phyloP scores from a whole-genome alignment of 2,329 filamentous ascomycete genomes.

The Cladosporium sp. region DNA sequence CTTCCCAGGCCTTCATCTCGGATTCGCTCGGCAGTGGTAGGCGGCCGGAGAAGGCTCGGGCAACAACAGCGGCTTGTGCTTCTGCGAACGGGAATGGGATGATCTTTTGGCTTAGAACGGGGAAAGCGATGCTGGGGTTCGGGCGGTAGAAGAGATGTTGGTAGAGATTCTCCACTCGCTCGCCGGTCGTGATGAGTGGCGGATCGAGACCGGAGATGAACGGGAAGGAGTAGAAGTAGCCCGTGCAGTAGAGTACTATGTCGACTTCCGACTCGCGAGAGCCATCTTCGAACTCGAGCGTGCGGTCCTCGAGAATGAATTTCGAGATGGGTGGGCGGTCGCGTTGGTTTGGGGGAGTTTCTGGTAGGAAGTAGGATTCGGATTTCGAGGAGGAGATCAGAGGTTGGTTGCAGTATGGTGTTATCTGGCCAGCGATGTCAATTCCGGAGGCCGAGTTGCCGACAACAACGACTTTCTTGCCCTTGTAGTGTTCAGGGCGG shows the following conservation, averaged over 20 bases:
- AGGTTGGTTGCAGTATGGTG: constrained; percentile 58
- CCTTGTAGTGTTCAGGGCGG: constrained; percentile 60
- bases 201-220: constrained; percentile 61
- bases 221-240: constrained; percentile 82
- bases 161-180: constrained; percentile 71
- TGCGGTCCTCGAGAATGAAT: constrained; percentile 59
- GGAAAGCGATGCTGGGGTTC: constrained; percentile 77
- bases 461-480: constrained; percentile 76
- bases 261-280: constrained; percentile 69
- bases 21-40: constrained; percentile 63
- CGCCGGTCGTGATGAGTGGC: constrained; percentile 67
- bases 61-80: constrained; percentile 74
- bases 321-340: constrained; percentile 57
- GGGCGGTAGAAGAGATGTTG: constrained; percentile 76
- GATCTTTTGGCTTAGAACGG: constrained; percentile 75
- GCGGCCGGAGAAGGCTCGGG: constrained; percentile 74
- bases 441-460: constrained; percentile 83
- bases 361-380: constrained; percentile 49
- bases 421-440: constrained; percentile 80
- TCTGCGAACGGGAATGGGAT: constrained; percentile 85
- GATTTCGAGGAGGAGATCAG: constrained; percentile 65
- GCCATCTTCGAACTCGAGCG: constrained; percentile 68
- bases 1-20: constrained; percentile 73
- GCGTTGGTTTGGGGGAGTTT: constrained; percentile 54
- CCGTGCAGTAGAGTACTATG: constrained; percentile 81